Evolutionary conservation across 2,329 filamentous ascomycete species (phyloP).

Genomic region (Thelonectria rubi): DNA sequence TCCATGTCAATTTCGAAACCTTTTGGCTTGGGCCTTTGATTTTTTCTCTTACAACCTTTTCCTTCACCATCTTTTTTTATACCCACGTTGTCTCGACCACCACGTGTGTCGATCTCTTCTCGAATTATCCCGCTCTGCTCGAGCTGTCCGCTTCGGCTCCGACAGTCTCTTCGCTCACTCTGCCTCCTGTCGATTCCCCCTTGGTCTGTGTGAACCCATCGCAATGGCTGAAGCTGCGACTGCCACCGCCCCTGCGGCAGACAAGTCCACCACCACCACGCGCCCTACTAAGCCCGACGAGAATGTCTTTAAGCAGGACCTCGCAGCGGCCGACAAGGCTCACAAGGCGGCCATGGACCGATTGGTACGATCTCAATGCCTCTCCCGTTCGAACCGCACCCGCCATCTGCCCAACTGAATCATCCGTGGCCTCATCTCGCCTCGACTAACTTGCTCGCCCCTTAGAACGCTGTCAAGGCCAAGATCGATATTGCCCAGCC

Average conservation of each 20-base stretch:
- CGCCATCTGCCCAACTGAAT: constrained; percentile 29
- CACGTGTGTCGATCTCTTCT: constrained; percentile 21
- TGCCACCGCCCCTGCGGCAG: constrained; percentile 54
- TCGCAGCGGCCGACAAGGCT: constrained; percentile 87
- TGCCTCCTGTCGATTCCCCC: constrained; percentile 18
- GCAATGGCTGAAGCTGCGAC: constrained; percentile 58
- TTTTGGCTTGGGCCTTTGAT: constrained; percentile 25
- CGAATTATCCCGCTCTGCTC: constrained; percentile 22
- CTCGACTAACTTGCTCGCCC: constrained; percentile 28
- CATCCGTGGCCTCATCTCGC: constrained; percentile 31
- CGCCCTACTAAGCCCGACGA: constrained; percentile 91
- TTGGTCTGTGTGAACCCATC: constrained; percentile 34
- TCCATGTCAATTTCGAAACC: constrained; percentile 33
- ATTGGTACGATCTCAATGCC: constrained; percentile 48
- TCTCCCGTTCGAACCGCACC: constrained; percentile 4
- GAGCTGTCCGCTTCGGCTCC: constrained; percentile 30
- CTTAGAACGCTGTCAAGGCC: constrained; percentile 84
- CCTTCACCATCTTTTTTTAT: not conserved
- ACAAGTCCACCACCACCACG: constrained; percentile 51
- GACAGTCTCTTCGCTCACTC: constrained; percentile 25
- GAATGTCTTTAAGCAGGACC: constrained; percentile 79
- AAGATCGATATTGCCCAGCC: constrained; percentile 87
- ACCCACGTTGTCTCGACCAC: constrained; percentile 17
- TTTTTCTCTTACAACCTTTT: constrained; percentile 21
- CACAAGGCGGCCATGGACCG: constrained; percentile 78